These are phyloP conservation scores for Aureoboletus auriporus DNA, from an alignment of 768 basidiomycete genomes.

Conservation along the genomic window DNA sequence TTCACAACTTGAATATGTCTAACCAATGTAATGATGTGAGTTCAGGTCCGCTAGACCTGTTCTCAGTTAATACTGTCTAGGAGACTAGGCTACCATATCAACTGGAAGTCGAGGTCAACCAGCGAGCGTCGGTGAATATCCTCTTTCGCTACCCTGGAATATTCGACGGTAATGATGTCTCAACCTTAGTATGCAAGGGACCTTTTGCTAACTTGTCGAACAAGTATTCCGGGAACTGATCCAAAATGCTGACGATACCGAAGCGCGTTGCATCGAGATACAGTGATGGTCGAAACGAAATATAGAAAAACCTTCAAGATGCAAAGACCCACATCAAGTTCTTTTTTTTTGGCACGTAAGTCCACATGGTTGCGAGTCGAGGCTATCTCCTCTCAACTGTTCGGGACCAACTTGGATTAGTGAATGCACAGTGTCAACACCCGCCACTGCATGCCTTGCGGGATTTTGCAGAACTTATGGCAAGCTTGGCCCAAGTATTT, in stretches of 20 bases:
- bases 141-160: conserved; percentile 16
- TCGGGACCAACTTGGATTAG: background rate
- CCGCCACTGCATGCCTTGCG: background rate
- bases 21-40: too few relatives aligned
- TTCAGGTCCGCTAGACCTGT: too few relatives aligned
- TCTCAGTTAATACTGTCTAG: background rate
- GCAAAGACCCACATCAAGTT: conserved; percentile 1
- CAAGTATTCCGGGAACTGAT: conserved; percentile 47
- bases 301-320: background rate
- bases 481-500: conserved; percentile 2
- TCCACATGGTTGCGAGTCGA: background rate
- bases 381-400: too few relatives aligned
- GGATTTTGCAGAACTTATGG: conserved; percentile 5
- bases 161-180: background rate
- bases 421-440: background rate
- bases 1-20: too few relatives aligned
- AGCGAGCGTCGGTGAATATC: conserved; percentile 12
- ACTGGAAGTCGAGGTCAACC: conserved; percentile 18
- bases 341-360: conserved; percentile 11
- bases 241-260: conserved; percentile 52
- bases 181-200: too few relatives aligned
- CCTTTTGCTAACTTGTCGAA: background rate
- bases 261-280: conserved; percentile 32
- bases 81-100: too few relatives aligned
- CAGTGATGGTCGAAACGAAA: conserved; percentile 19